A percentile compares a stretch with the other conserved stretches of the same genome.
Conservation (phyloP, 495 filamentous ascomycete genomes). For the Niebla homalea region DNA sequence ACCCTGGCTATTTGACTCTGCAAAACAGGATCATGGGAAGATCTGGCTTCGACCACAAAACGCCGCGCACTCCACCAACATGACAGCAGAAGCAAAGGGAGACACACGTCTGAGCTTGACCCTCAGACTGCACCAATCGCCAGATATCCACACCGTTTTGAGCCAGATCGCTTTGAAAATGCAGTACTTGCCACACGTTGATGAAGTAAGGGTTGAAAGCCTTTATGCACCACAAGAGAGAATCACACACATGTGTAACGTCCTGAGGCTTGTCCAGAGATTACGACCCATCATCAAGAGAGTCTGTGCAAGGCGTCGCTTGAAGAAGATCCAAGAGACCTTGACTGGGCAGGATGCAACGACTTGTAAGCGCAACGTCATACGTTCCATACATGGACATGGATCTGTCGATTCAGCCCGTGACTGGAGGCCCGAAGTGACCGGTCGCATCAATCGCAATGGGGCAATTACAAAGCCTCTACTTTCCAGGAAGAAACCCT, state of each 20-base stretch:
- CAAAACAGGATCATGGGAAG: constrained; percentile 9
- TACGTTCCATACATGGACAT: no score
- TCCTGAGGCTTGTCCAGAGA: background rate
- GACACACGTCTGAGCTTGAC: constrained; percentile 13
- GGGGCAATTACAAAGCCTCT: no score
- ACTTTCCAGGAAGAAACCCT: no score
- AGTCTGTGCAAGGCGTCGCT: background rate
- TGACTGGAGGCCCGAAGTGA: no score
- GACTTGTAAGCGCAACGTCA: no score
- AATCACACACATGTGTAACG: background rate
- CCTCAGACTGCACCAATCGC: constrained; percentile 8
- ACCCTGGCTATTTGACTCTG: constrained; percentile 14
- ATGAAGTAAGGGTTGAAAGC: constrained; percentile 10
- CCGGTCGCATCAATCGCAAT: no score
- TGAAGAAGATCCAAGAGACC: background rate
- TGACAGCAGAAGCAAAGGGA: background rate
- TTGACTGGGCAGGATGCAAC: background rate
- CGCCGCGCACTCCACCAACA: background rate
- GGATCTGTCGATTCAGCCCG: no score
- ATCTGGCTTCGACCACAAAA: constrained; percentile 16
- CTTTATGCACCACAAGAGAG: constrained; percentile 13
- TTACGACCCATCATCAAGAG: background rate
- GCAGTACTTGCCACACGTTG: constrained; percentile 15
- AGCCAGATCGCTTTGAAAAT: constrained; percentile 15
- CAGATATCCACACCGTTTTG: constrained; percentile 9